phyloP scores from a whole-genome alignment of 805 yeast species.

The Starmerella vaccinii region DNA sequence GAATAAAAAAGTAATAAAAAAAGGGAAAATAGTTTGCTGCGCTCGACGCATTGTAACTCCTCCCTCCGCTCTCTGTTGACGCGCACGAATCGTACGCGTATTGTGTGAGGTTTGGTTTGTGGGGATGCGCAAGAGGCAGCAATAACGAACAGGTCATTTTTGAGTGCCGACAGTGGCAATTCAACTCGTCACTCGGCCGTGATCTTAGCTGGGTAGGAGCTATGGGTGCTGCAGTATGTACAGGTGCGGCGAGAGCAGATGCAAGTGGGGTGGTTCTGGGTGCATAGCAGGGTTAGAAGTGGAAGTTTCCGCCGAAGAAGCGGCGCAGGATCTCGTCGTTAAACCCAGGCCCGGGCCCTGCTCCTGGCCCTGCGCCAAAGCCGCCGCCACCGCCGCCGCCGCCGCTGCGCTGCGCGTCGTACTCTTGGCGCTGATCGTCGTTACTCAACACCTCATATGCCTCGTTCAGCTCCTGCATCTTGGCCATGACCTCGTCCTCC shows the following conservation, averaged over 20 bases:
- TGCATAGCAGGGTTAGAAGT: background rate
- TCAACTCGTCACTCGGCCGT: too few relatives aligned
- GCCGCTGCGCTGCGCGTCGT: slow-evolving; percentile 38
- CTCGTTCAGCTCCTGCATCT: slow-evolving; percentile 85
- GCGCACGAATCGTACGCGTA: too few relatives aligned
- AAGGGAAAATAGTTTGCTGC: too few relatives aligned
- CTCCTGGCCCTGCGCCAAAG: slow-evolving; percentile 14
- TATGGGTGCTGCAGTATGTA: background rate
- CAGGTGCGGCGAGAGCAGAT: background rate
- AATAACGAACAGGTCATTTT: too few relatives aligned
- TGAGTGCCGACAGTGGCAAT: too few relatives aligned
- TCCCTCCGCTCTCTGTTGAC: too few relatives aligned
- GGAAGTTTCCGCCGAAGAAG: slow-evolving; percentile 1
- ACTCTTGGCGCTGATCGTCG: slow-evolving; percentile 50
- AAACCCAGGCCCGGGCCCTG: slow-evolving; percentile 7
- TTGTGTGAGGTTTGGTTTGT: too few relatives aligned
- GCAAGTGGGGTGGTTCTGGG: too few relatives aligned
- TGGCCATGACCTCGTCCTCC: slow-evolving; percentile 59
- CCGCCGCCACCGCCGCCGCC: slow-evolving; percentile 13
- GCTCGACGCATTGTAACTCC: too few relatives aligned
- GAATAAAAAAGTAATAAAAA: too few relatives aligned
- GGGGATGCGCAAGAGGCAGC: too few relatives aligned
- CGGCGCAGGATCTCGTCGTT: slow-evolving; percentile 6
- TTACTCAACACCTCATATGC: slow-evolving; percentile 81
- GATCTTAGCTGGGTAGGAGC: too few relatives aligned